Evolutionary conservation across 1,284 basidiomycete species (phyloP).

Genomic region (Ceratobasidium papillatum): DNA sequence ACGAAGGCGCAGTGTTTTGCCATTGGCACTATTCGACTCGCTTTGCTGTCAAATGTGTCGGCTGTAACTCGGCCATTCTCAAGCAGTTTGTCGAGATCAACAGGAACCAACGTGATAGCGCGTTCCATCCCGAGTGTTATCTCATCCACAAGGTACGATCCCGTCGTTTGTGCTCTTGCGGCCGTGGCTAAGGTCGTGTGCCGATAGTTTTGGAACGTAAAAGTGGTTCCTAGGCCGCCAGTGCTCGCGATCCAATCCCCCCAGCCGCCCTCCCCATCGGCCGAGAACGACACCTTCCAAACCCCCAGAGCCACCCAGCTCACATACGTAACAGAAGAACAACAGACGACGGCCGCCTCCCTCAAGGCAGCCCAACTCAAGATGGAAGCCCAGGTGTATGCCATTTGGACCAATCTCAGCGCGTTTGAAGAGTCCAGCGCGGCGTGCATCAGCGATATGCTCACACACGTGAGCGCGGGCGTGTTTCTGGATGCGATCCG

Average conservation of each 20-base stretch:
- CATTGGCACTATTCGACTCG: slow-evolving; percentile 99
- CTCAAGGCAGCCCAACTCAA: slow-evolving; percentile 90
- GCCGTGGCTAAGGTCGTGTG: slow-evolving; percentile 44
- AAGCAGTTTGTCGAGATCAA: slow-evolving; percentile 99
- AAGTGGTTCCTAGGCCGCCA: slow-evolving; percentile 78
- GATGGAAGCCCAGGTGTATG: slow-evolving; percentile 98
- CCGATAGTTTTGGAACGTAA: slow-evolving; percentile 96
- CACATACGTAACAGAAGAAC: slow-evolving; percentile 76
- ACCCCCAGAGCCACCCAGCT: slow-evolving; percentile 55
- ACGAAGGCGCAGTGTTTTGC: slow-evolving; percentile 94
- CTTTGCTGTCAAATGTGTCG: slow-evolving; percentile 98
- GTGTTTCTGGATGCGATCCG: slow-evolving; percentile 96
- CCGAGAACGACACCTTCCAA: slow-evolving; percentile 38
- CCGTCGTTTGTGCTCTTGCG: slow-evolving; percentile 12
- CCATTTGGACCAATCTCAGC: slow-evolving; percentile 99
- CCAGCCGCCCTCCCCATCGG: slow-evolving; percentile 40
- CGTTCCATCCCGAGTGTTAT: slow-evolving; percentile 99
- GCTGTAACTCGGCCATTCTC: slow-evolving; percentile 97
- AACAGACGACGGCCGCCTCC: slow-evolving; percentile 79
- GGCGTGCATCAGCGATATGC: slow-evolving; percentile 99
- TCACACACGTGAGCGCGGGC: slow-evolving; percentile 95
- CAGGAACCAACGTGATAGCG: slow-evolving; percentile 96
- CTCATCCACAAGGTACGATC: slow-evolving; percentile 96
- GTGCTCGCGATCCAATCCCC: slow-evolving; percentile 63
- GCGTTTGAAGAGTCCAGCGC: slow-evolving; percentile 99